Evolutionary conservation across 2,329 filamentous ascomycete genomes (phyloP), one percentile per base, ranked within the genome.

Genomic region (Pezicula carpinea): DNA sequence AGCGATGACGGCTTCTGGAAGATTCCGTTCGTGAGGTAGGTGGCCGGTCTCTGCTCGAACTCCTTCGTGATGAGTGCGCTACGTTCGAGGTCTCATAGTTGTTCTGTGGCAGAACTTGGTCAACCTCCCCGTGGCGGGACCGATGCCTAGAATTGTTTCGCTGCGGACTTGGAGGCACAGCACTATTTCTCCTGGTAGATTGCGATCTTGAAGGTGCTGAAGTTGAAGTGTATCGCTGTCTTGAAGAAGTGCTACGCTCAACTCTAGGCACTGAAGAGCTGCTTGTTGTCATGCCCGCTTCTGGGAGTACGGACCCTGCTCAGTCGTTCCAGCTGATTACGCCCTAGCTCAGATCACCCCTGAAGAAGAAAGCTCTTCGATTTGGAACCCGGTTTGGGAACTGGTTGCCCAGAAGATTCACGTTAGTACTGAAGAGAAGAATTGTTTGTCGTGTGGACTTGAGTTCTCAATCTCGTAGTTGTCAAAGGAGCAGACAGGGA

Each of bases 21-120:
- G 63, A 60, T 29, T 63, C 58, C 22, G 56, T 48, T 39, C 56
- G 47, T 18, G 56, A 53, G 14, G 54, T 48, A 43, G 46, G 38
- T 34, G 59, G 53, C 22, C 54, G 54, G 46, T 64, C 61, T 59
- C 48, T 60, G 48, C 57, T 62, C 41, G 56, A 57, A 41, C 48
- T 60, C 56, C 55, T 57, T 54, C 56, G 48, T 50, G 57, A 53
- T 53, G 52, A 49, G 47, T 59, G 55, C 45, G 80, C 77, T 70
- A 87, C 67, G 71, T 83, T 83, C 59, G 77, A 74, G 59, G 83
- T 77, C 69, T 92, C 88, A 72, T 83, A 83, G 68, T 93, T 87
- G 66, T 84, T 76, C 60, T 85, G 81, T 46, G 71, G 69, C 44
- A 70, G 58, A 36, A 69, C 57, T 47, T 76, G 69, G 53, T 73